Conservation (phyloP, 1,139 yeast genomes). For the Debaryomyces singareniensis region DNA sequence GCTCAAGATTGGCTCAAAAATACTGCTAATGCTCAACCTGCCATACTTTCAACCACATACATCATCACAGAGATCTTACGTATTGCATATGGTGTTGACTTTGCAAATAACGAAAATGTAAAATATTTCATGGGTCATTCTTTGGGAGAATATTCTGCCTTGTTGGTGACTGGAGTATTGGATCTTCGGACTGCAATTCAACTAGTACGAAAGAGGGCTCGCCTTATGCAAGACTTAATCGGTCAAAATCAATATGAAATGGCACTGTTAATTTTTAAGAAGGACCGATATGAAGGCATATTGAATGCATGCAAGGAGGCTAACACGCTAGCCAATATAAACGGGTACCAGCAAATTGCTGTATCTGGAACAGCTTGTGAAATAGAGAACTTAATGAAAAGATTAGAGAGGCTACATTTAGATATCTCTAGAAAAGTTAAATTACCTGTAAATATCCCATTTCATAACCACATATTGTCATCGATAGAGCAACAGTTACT, state of each 20-base stretch:
- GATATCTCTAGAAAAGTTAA: constrained; percentile 20
- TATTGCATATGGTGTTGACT: constrained; percentile 15
- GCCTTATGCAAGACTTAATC: constrained; percentile 37
- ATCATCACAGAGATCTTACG: constrained; percentile 26
- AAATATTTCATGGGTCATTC: constrained; percentile 48
- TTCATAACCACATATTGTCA: constrained; percentile 38
- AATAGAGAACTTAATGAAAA: constrained; percentile 13
- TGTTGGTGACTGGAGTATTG: constrained; percentile 35
- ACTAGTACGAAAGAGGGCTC: constrained; percentile 47
- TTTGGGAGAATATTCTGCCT: constrained; percentile 52
- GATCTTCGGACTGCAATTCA: constrained; percentile 36
- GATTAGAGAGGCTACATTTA: too few relatives aligned
- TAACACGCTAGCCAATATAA: constrained; percentile 35
- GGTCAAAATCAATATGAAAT: constrained; percentile 22
- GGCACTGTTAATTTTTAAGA: constrained; percentile 28
- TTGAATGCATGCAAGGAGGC: constrained; percentile 12
- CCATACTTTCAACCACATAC: constrained; percentile 45
- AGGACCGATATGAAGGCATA: constrained; percentile 14
- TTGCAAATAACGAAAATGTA: constrained; percentile 16
- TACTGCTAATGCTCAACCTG: constrained; percentile 59
- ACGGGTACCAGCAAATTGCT: constrained; percentile 36
- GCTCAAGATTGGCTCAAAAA: constrained; percentile 16
- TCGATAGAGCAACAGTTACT: constrained; percentile 29
- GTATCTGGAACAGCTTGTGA: constrained; percentile 32
- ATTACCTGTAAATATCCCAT: constrained; percentile 49